Conservation (phyloP, 2,329 filamentous ascomycete genomes). For the Didymellaceae sp. region DNA sequence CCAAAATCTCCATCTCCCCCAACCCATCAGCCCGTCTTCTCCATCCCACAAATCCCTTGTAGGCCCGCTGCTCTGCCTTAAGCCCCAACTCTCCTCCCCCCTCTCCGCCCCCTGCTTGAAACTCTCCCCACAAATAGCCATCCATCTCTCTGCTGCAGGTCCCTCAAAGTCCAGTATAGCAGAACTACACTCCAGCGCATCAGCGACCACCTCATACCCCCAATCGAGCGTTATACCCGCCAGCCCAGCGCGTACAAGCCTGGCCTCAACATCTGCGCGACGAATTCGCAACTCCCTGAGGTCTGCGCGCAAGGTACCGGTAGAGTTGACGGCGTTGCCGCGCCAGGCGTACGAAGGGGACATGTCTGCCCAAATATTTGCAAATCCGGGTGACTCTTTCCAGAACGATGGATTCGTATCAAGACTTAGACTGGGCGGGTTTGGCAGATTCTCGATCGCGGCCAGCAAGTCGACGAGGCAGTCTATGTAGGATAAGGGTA, state of each 20-base stretch:
- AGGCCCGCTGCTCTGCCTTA: neutral
- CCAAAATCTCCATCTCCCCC: neutral
- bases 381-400: conserved; percentile 9
- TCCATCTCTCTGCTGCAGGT: conserved; percentile 4
- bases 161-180: conserved; percentile 13
- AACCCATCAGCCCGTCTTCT: neutral
- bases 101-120: neutral
- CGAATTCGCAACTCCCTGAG: neutral
- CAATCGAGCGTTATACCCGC: conserved; percentile 11
- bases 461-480: conserved; percentile 7
- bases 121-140: neutral
- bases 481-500: neutral
- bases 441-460: conserved; percentile 8
- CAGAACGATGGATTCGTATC: neutral
- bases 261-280: conserved; percentile 14
- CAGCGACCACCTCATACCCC: conserved; percentile 13
- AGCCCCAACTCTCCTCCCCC: neutral
- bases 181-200: conserved; percentile 9
- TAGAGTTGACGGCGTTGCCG: neutral
- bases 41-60: neutral
- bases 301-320: neutral
- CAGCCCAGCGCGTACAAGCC: neutral
- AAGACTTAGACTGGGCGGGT: neutral
- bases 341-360: conserved; percentile 6
- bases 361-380: conserved; percentile 12